Percentiles rank a stretch among this genome's conserved stretches.
Evolutionary conservation across 257 asterid species (phyloP).

Genomic region (Nicotiana tabacum): DNA sequence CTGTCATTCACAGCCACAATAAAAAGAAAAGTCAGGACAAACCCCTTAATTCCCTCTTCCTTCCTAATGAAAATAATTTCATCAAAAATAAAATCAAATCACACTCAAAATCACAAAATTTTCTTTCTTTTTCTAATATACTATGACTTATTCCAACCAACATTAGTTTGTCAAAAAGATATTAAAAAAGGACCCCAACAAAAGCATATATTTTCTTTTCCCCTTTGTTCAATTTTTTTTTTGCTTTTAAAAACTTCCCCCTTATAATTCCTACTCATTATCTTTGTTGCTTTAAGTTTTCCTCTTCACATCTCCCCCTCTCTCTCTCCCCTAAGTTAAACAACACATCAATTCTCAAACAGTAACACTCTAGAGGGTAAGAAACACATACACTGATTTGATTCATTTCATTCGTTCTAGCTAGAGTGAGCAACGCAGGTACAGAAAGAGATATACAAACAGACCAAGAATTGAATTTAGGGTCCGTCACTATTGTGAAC

Average conservation of each 20-base stretch:
- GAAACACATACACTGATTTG: background rate
- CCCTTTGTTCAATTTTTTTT: slow-evolving; percentile 15
- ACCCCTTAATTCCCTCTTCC: background rate
- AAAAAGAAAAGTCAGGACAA: slow-evolving; percentile 19
- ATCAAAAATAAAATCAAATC: background rate
- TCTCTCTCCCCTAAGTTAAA: slow-evolving; percentile 18
- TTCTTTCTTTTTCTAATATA: slow-evolving; percentile 2
- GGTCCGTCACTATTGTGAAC: background rate
- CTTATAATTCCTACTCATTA: slow-evolving; percentile 87
- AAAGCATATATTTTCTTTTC: slow-evolving; percentile 33
- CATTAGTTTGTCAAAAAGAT: slow-evolving; percentile 25
- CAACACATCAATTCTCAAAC: slow-evolving; percentile 1
- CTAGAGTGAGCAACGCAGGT: background rate
- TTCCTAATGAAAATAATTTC: background rate
- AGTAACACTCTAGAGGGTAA: slow-evolving; percentile 10
- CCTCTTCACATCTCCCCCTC: slow-evolving; percentile 23
- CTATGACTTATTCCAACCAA: slow-evolving; percentile 34
- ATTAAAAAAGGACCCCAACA: slow-evolving; percentile 22
- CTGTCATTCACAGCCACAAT: slow-evolving; percentile 62
- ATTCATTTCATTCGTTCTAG: background rate
- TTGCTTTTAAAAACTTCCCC: slow-evolving; percentile 69
- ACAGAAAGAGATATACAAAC: background rate
- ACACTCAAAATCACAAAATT: background rate
- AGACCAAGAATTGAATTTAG: background rate
- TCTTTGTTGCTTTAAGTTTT: slow-evolving; percentile 91